Percentiles rank a stretch among this genome's conserved stretches.
phyloP scores from a whole-genome alignment of 2,329 filamentous ascomycete species.

The Fusarium chuoi region DNA sequence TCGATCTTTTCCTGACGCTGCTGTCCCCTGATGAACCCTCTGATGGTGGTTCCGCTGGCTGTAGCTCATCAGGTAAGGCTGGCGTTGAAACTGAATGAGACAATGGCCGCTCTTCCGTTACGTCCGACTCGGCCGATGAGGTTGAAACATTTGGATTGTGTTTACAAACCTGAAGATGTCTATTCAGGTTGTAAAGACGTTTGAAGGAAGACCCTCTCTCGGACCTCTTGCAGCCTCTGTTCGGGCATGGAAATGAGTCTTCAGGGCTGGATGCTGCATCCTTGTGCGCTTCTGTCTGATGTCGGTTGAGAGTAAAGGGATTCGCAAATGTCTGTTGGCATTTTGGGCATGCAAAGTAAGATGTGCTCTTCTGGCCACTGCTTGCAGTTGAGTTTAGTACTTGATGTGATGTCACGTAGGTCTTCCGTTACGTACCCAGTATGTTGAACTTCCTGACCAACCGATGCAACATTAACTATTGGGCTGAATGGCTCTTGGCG shows the following conservation, averaged over 20 bases:
- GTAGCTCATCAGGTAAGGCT: background rate
- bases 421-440: background rate
- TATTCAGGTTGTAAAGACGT: background rate
- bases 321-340: background rate
- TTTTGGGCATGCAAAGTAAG: background rate
- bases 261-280: background rate
- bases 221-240: background rate
- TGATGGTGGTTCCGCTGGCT: background rate
- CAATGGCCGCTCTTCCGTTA: accelerated
- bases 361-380: too few species aligned
- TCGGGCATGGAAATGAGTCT: background rate
- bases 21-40: background rate
- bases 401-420: background rate
- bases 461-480: too few species aligned
- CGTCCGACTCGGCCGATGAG: background rate
- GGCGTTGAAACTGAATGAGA: background rate
- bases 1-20: background rate
- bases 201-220: background rate
- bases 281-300: background rate
- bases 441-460: background rate
- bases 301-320: background rate
- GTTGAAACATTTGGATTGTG: background rate
- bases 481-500: background rate
- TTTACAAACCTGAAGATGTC: background rate
- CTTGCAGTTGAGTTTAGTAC: background rate